A percentile compares a stretch with the other conserved stretches of the same genome.
These are phyloP conservation scores for Pythium rishiriense DNA, from an alignment of 352 stramenopile genomes.

Conservation along the genomic window DNA sequence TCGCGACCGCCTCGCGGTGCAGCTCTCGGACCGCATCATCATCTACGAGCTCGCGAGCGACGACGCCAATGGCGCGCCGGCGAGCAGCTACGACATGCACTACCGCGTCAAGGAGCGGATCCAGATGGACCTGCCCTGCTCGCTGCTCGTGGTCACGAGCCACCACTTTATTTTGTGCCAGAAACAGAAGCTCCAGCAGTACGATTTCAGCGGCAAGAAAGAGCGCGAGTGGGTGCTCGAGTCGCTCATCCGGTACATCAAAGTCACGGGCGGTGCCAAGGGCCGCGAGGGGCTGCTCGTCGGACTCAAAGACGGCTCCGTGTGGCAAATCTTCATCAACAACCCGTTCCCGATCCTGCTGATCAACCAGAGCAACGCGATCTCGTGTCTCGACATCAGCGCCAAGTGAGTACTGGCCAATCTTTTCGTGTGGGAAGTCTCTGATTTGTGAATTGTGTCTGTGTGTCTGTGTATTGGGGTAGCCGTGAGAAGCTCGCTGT, in stretches of 20 bases:
- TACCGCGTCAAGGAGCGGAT: slow-evolving; percentile 92
- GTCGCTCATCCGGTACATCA: slow-evolving; percentile 90
- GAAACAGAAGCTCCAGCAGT: slow-evolving; percentile 93
- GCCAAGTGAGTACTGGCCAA: slow-evolving; percentile 79
- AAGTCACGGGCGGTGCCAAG: slow-evolving; percentile 88
- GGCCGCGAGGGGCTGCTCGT: slow-evolving; percentile 91
- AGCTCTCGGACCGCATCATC: slow-evolving; percentile 93
- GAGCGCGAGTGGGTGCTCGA: slow-evolving; percentile 89
- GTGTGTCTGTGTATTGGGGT: not conserved
- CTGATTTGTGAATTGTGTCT: too few relatives aligned
- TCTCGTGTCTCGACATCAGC: slow-evolving; percentile 90
- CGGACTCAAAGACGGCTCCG: slow-evolving; percentile 89
- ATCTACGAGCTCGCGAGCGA: slow-evolving; percentile 93
- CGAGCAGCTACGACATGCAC: slow-evolving; percentile 90
- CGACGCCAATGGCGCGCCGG: slow-evolving; percentile 23
- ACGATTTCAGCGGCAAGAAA: slow-evolving; percentile 87
- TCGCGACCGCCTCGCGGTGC: slow-evolving; percentile 90
- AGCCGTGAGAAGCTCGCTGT: slow-evolving; percentile 89
- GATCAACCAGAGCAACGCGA: slow-evolving; percentile 82
- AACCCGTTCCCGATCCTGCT: slow-evolving; percentile 94
- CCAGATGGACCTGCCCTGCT: slow-evolving; percentile 81
- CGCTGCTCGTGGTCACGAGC: slow-evolving; percentile 88
- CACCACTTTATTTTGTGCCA: slow-evolving; percentile 92
- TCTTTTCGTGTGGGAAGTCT: not conserved
- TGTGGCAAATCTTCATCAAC: slow-evolving; percentile 94